Conservation (phyloP, 441 rosid genomes). For the Eruca vesicaria region DNA sequence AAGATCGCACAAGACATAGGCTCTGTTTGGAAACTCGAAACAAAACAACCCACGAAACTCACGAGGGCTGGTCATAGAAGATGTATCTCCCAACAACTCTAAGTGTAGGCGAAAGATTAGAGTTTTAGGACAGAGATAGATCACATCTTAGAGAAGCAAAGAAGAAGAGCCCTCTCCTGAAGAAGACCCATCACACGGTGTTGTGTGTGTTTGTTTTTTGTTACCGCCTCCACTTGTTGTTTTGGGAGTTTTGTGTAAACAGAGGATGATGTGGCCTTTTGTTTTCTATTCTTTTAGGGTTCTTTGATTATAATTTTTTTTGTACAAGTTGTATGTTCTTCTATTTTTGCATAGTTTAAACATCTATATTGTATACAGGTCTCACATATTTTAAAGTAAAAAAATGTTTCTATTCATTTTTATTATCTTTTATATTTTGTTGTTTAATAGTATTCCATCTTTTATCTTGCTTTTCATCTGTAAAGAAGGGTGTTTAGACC, state of each 20-base stretch:
- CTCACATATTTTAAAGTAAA: background rate
- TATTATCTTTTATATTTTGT: background rate
- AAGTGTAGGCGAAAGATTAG: conserved; percentile 21
- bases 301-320: conserved; percentile 22
- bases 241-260: conserved; percentile 53
- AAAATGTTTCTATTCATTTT: background rate
- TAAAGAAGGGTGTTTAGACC: background rate
- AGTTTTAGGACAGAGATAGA: conserved; percentile 26
- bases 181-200: conserved; percentile 44
- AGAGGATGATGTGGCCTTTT: conserved; percentile 66
- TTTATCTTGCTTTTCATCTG: background rate
- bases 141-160: conserved; percentile 1
- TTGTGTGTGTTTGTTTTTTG: conserved; percentile 29
- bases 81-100: conserved; percentile 73
- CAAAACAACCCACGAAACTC: conserved; percentile 51
- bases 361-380: conserved; percentile 3
- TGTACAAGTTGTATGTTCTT: background rate
- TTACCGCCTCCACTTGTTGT: conserved; percentile 35
- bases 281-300: background rate
- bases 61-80: conserved; percentile 58
- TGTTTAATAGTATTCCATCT: no score
- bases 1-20: conserved; percentile 73
- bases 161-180: conserved; percentile 60
- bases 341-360: background rate
- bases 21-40: conserved; percentile 66